A percentile compares a stretch with the other conserved stretches of the same genome.
Conservation (phyloP, 805 yeast genomes). For the Zygoascus tannicola region DNA sequence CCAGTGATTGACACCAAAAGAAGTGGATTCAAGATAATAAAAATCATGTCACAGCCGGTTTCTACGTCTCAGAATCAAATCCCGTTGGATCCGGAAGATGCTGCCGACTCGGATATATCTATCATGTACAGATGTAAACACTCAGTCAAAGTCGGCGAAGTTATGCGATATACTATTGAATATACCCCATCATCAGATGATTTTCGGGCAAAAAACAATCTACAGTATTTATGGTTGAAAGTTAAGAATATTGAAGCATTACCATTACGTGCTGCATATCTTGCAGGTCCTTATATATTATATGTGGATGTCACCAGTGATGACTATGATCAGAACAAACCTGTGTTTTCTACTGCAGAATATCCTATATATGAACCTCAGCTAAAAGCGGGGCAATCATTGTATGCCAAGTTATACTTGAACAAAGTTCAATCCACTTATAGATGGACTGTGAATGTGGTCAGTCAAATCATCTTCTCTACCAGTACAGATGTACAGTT, state of each 20-base stretch:
- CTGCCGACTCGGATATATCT: neutral
- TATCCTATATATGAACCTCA: constrained; percentile 39
- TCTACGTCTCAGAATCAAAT: no score
- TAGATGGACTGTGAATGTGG: constrained; percentile 72
- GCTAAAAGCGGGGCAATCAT: constrained; percentile 63
- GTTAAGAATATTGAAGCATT: constrained; percentile 65
- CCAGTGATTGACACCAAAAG: no score
- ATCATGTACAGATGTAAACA: constrained; percentile 17
- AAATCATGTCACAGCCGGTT: neutral
- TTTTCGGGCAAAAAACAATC: constrained; percentile 3
- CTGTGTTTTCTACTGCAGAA: constrained; percentile 30
- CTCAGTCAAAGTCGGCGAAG: constrained; percentile 50
- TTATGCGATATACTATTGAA: constrained; percentile 46
- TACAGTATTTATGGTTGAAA: constrained; percentile 28
- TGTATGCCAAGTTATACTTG: constrained; percentile 45
- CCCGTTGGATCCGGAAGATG: neutral
- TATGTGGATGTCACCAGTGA: constrained; percentile 72
- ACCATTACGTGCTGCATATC: constrained; percentile 68
- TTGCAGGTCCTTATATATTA: constrained; percentile 82
- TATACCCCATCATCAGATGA: constrained; percentile 34
- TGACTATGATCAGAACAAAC: constrained; percentile 47
- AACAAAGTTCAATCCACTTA: constrained; percentile 36
- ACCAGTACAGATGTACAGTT: constrained; percentile 59
- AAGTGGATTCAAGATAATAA: no score
- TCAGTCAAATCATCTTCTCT: constrained; percentile 71